Evolutionary conservation across 805 yeast species (phyloP), one percentile per base, ranked within the genome.

Genomic region (Yamadazyma olivae): DNA sequence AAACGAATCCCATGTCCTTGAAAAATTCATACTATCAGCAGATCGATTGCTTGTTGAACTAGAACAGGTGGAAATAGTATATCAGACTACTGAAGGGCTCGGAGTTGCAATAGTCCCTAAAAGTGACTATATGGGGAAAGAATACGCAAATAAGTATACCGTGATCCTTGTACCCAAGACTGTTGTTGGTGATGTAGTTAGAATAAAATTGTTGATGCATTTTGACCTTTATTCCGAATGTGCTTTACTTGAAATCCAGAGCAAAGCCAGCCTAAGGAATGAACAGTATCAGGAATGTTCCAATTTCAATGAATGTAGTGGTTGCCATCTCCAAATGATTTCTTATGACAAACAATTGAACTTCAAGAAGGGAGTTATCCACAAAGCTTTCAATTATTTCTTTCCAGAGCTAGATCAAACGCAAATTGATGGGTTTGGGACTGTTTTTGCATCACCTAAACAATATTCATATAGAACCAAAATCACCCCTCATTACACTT

Each of bases 291-390:
- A 62, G 2, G 39, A 51, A 4, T 70, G 75, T 39, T 43, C 49
- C 7, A 56, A 64, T 27, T 70, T 70, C 39, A 43, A 55, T 7
- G 43, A 39, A 20, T 70, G 75, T 37, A 46, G 53, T 30, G 75
- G 74, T 2, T 70, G 75, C 41, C 69, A 67, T 33, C 51, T 62
- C 15, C 75, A 70, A 38, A 65, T 64, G 71, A 20, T 68, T 13
- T 38, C 50, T 4, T 62, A 68, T 35, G 61, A 60, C 3, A 53
- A 58, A n/a, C 75, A 70, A 40, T 49, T 68, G 15, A 33, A 40
- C 3, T 54, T 54, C 34, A 70, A 70, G 39, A 48, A 49, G 30
- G 32, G 36, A 5, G 46, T 56, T 1, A 59, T 70, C 14, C 29
- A 46, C 12, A 56, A 51, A 30, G 75, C 74, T 2, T 69, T 49